Base-by-base conservation (phyloP, 2,329 filamentous ascomycete genomes). In the Venturia pyrina region DNA sequence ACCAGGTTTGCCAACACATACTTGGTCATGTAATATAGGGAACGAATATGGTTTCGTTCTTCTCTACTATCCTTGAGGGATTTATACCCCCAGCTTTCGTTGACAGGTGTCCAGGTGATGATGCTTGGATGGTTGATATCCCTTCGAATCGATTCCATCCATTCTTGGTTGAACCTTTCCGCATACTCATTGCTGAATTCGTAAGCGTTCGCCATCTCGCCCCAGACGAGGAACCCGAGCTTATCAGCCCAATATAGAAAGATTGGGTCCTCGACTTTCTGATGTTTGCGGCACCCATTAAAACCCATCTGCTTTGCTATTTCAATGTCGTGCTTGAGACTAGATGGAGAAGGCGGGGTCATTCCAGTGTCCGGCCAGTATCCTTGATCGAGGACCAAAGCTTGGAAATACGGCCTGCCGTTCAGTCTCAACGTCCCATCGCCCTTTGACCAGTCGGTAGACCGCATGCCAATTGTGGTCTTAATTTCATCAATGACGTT, bases 41-140 rank as follows among this genome's bases (percentile, higher is more conserved):
- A 79, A 24, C 85, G 82, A 61, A 89, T 81, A 70, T 89, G 87
- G 70, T 88, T 83, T 17, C 86, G 80, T 73, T 89, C 86, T 66
- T 83, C 79, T 7, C 80, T 75, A 65, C 79, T 82, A 60, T 82
- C 78, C 67, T 82, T 81, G 43, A 89, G 78, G 44, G 81, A 78
- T 0, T 83, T 80, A 69, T 89, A 89, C 0, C 80, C 87, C 87
- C 87, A 89, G 69, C 76, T 81, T 72, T 83, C 81, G 21, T 65
- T 65, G 53, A 86, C 82, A 0, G 85, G 85, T 2, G 87, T 89
- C 87, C 87, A 89, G 0, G 83, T 83, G 6, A 89, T 79, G 32
- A 89, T 77, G 8, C 79, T 84, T 0, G 87, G 85, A 64, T 87
- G 85, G 69, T 89, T 89, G 68, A 88, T 83, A 70, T 88, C 87